Evolutionary conservation across 2,329 filamentous ascomycete species (phyloP).

Genomic region (Claviceps maximensis): DNA sequence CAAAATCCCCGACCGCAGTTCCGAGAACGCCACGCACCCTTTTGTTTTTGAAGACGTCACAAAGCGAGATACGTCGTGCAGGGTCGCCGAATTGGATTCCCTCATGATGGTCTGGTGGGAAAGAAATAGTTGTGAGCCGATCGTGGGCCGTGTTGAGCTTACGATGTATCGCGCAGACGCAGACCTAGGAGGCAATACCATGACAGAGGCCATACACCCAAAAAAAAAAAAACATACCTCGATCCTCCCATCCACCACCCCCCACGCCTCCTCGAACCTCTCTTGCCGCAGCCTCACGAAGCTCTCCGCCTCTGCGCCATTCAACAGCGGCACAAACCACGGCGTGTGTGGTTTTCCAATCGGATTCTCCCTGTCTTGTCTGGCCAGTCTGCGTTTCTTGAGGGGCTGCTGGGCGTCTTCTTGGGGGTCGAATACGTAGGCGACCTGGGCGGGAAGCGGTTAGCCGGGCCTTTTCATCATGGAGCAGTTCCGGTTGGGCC

Average conservation of each 20-base stretch:
- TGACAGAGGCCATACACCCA: neutral
- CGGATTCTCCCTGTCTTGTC: constrained; percentile 16
- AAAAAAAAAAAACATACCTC: constrained; percentile 30
- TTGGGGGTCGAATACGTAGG: constrained; percentile 26
- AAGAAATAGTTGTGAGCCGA: neutral
- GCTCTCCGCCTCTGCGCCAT: constrained; percentile 36
- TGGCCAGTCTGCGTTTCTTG: constrained; percentile 44
- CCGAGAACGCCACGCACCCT: constrained; percentile 14
- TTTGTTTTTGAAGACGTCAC: constrained; percentile 26
- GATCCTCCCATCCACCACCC: constrained; percentile 47
- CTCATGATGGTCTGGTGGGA: constrained; percentile 40
- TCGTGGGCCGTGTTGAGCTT: too few relatives aligned
- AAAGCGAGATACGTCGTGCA: constrained; percentile 45
- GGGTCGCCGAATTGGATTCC: constrained; percentile 46
- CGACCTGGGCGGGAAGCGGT: constrained; percentile 1
- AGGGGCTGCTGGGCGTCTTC: constrained; percentile 28
- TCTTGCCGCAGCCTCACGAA: constrained; percentile 40
- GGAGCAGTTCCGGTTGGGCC: neutral
- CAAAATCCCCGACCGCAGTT: neutral
- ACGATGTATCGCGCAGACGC: too few relatives aligned
- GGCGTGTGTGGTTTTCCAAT: constrained; percentile 8
- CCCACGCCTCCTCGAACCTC: constrained; percentile 52
- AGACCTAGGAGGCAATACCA: too few relatives aligned
- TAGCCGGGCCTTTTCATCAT: neutral
- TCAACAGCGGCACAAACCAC: constrained; percentile 39